These are phyloP conservation scores for Neurospora sp. DNA, from an alignment of 2,329 filamentous ascomycete genomes.

Conservation along the genomic window DNA sequence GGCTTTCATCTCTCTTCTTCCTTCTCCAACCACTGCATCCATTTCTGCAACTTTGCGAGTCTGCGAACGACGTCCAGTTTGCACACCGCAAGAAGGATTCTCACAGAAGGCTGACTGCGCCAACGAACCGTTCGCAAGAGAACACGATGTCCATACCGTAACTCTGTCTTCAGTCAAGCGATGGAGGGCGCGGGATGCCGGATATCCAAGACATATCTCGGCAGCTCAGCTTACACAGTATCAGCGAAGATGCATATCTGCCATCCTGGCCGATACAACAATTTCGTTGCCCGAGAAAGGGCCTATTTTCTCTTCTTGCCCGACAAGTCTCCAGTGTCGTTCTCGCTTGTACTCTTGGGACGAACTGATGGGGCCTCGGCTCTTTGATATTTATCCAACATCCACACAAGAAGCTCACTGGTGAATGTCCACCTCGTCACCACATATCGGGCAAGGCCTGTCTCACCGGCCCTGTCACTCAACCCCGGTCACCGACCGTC, in stretches of 20 bases:
- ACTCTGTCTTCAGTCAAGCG: not conserved
- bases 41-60: not conserved
- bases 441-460: not conserved
- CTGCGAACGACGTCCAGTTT: not conserved
- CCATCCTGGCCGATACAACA: not conserved
- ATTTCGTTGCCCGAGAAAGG: not conserved
- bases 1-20: not conserved
- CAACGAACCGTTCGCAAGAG: not conserved
- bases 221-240: not conserved
- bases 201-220: not conserved
- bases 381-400: not conserved
- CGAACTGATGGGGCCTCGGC: not conserved
- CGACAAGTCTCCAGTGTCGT: conserved; percentile 1
- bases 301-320: not conserved
- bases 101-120: not conserved
- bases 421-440: not conserved
- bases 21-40: not conserved
- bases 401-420: not conserved
- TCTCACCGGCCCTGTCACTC: not conserved
- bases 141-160: not conserved
- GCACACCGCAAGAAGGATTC: not conserved
- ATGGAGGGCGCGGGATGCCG: not conserved
- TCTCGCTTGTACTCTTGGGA: not conserved
- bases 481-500: conserved; percentile 3
- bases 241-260: not conserved